Base-by-base conservation (phyloP, 345 rosid species). In the Lumnitzera racemosa region DNA sequence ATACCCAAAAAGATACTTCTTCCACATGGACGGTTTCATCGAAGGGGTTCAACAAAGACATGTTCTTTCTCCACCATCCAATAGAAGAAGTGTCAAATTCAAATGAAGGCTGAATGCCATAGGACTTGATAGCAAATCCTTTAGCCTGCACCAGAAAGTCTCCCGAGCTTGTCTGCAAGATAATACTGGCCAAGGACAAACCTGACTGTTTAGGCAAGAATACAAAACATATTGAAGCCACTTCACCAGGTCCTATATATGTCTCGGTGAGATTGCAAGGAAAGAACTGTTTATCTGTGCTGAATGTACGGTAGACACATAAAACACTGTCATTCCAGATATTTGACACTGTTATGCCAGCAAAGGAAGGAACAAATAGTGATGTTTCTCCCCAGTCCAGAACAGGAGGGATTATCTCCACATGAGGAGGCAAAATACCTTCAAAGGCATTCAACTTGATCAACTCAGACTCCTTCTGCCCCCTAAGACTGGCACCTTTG, bases 91-190 rank as follows among this genome's bases (percentile, higher is more conserved):
- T 59, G 63, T 70, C 81, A 24, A 67, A 53, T 55, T 69, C 69
- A 49, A 68, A 20, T 55, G 79, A 59, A 57, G 84, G 80, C 67
- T 65, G 70, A 68, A 80, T 71, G 64, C 67, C 80, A 67, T 78
- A 80, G 7, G 87, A 82, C 68, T 82, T 80, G 16, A 72, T 29
- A 15, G 79, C 86, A 51, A 62, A 77, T 36, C 95, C 95, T 70
- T 78, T 87, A 17, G 75, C 86, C 58, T 80, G 75, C 55, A 87
- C 79, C 58, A 87, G 61, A 65, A 82, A 87, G 41, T 90, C 90
- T 63, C 90, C 95, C n/a, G 60, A 75, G 69, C 76, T 82, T 63
- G 90, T 84, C 64, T 87, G 86, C 76, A 87, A 67, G 59, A 83
- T 71, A 62, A 87, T 65, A 51, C 68, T 84, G 59, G 78, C 80